Evolutionary conservation across 352 stramenopile species (phyloP).

Genomic region (Pythium aristosporum): DNA sequence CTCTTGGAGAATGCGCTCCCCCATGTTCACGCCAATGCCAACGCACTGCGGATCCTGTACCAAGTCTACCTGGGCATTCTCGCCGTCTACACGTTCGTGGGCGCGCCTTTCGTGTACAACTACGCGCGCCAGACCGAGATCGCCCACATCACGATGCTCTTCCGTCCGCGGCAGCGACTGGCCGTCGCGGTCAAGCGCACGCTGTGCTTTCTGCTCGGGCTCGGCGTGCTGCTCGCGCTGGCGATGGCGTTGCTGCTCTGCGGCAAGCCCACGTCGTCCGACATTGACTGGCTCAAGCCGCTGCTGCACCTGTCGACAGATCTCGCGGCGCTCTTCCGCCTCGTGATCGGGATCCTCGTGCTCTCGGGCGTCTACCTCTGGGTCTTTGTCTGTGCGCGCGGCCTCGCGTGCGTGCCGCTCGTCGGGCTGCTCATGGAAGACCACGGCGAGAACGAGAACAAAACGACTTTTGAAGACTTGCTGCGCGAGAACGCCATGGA

Average conservation of each 20-base stretch:
- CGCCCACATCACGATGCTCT: slow-evolving; percentile 74
- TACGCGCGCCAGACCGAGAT: slow-evolving; percentile 86
- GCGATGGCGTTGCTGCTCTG: slow-evolving; percentile 70
- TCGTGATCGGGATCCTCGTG: slow-evolving; percentile 73
- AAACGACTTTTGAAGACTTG: slow-evolving; percentile 70
- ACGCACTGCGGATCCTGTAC: slow-evolving; percentile 63
- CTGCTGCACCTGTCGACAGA: slow-evolving; percentile 75
- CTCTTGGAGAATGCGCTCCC: slow-evolving; percentile 70
- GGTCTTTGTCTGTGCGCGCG: slow-evolving; percentile 68
- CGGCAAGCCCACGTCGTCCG: slow-evolving; percentile 68
- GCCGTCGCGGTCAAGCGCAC: slow-evolving; percentile 71
- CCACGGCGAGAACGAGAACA: slow-evolving; percentile 63
- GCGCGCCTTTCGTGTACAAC: slow-evolving; percentile 75
- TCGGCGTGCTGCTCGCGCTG: slow-evolving; percentile 67
- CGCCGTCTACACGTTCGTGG: slow-evolving; percentile 64
- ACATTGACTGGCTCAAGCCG: slow-evolving; percentile 84
- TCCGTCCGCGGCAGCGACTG: slow-evolving; percentile 50
- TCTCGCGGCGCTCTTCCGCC: slow-evolving; percentile 64
- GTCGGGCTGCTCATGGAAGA: slow-evolving; percentile 81
- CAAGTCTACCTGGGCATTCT: slow-evolving; percentile 67
- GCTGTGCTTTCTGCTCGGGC: slow-evolving; percentile 65
- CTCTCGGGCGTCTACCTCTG: slow-evolving; percentile 77
- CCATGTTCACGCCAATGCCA: slow-evolving; percentile 51
- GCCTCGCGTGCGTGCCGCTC: slow-evolving; percentile 68
- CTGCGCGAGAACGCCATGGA: slow-evolving; percentile 77